Percentiles rank a stretch among this genome's conserved stretches.
phyloP scores from a whole-genome alignment of 2,329 filamentous ascomycete species.

The Aspergillus arachidicola region DNA sequence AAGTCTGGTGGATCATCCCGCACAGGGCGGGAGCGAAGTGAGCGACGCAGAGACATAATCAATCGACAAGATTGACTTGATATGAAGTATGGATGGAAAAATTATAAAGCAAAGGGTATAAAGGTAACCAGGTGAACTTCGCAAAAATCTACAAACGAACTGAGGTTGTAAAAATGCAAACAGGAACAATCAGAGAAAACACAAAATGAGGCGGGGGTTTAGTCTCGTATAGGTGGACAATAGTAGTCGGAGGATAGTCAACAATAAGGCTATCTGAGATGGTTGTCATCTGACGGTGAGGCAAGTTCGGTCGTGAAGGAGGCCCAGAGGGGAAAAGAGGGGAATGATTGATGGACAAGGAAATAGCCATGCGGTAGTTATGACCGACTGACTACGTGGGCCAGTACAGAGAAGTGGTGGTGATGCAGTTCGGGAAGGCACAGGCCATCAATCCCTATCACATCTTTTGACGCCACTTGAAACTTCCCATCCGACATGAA shows the following conservation, averaged over 20 bases:
- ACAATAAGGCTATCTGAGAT: conserved; percentile 2
- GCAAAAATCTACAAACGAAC: neutral
- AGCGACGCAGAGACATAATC: conserved; percentile 42
- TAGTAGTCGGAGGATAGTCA: neutral
- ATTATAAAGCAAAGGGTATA: neutral
- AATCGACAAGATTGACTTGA: neutral
- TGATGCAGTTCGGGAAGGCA: conserved; percentile 34
- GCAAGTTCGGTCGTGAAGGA: conserved; percentile 6
- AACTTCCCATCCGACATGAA: conserved; percentile 26
- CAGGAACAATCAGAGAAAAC: neutral
- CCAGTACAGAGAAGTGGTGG: conserved; percentile 22
- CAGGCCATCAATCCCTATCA: conserved; percentile 30
- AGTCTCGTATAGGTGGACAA: neutral
- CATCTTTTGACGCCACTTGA: conserved; percentile 32
- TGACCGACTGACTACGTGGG: conserved; percentile 21
- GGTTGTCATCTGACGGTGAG: neutral
- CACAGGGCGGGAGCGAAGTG: conserved; percentile 39
- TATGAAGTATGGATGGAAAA: neutral
- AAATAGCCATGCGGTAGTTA: conserved; percentile 11
- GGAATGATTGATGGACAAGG: conserved; percentile 13
- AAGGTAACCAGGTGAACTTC: neutral
- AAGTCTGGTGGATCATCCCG: conserved; percentile 30
- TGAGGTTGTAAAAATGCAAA: neutral
- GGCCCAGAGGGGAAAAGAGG: conserved; percentile 11
- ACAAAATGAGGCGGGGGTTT: neutral